Conservation (phyloP, 345 rosid species). For the Melaleuca quinquenervia region DNA sequence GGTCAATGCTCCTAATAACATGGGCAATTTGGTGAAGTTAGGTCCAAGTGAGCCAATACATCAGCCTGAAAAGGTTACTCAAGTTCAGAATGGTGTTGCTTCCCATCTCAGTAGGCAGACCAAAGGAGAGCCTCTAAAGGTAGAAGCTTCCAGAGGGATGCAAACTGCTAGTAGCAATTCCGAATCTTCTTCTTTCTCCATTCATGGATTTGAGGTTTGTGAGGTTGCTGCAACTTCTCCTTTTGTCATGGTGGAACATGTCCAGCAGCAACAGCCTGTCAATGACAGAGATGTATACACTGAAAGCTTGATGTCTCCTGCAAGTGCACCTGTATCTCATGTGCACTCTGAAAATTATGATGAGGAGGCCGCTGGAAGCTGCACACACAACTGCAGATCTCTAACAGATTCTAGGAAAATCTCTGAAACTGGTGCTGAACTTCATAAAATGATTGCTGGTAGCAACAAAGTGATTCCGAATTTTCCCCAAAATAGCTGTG, state of each 20-base stretch:
- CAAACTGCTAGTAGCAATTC: conserved; percentile 75
- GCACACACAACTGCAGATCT: conserved; percentile 13
- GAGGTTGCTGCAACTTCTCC: conserved; percentile 71
- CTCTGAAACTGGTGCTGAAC: conserved; percentile 18
- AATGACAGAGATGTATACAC: conserved; percentile 15
- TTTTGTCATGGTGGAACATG: conserved; percentile 38
- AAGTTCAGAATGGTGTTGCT: conserved; percentile 6
- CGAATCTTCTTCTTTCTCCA: conserved; percentile 62
- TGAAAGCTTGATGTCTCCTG: conserved; percentile 26
- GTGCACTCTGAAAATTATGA: conserved; percentile 16
- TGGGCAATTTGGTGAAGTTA: conserved; percentile 14
- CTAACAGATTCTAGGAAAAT: conserved; percentile 18
- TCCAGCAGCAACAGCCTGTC: conserved; percentile 15
- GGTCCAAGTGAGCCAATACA: conserved; percentile 18
- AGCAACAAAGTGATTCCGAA: conserved; percentile 14
- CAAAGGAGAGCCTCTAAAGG: conserved; percentile 23
- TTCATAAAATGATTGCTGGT: conserved; percentile 4
- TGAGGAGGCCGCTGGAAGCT: conserved; percentile 15
- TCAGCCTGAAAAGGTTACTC: conserved; percentile 26
- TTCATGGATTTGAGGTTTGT: conserved; percentile 69
- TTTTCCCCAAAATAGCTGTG: conserved; percentile 15
- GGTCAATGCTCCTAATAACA: conserved; percentile 31
- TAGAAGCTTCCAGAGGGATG: conserved; percentile 34
- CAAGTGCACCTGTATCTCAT: conserved; percentile 17
- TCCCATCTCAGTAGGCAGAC: conserved; percentile 17